Percentiles rank a stretch among this genome's conserved stretches.
Evolutionary conservation across 345 rosid species (phyloP).

Genomic region (Barbarea vulgaris): DNA sequence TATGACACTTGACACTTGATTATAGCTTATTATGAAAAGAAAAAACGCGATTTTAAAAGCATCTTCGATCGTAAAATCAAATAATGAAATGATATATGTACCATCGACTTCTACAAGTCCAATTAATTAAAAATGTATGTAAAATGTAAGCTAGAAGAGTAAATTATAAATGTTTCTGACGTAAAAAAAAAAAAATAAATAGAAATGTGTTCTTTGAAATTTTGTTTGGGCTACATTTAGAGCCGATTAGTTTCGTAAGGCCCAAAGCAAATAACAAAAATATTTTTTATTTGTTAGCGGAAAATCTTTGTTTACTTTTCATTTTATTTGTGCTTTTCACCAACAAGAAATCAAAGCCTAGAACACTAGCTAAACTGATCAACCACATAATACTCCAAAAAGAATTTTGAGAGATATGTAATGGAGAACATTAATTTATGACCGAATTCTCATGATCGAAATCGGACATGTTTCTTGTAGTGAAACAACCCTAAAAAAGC

Average conservation of each 20-base stretch:
- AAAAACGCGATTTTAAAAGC: background rate
- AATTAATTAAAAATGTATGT: background rate
- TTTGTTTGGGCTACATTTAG: background rate
- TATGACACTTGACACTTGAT: constrained; percentile 2
- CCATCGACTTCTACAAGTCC: background rate
- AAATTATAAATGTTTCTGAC: background rate
- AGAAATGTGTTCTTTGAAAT: background rate
- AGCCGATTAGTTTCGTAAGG: background rate
- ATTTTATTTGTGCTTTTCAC: no score
- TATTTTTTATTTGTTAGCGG: no score
- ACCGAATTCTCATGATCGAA: no score
- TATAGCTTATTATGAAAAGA: background rate
- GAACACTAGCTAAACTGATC: no score
- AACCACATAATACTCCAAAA: no score
- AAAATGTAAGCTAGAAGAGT: background rate
- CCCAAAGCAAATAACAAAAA: no score
- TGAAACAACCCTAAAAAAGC: no score
- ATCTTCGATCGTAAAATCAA: constrained; percentile 2
- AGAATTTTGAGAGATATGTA: no score
- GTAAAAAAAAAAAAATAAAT: background rate
- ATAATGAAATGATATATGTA: background rate
- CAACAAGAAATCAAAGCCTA: no score
- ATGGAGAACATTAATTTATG: no score
- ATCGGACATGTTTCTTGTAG: no score
- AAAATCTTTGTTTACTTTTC: background rate